A percentile compares a stretch with the other conserved stretches of the same genome.
These are phyloP conservation scores for Colletotrichum sp. DNA, from an alignment of 2,329 filamentous ascomycete species.

Conservation along the genomic window DNA sequence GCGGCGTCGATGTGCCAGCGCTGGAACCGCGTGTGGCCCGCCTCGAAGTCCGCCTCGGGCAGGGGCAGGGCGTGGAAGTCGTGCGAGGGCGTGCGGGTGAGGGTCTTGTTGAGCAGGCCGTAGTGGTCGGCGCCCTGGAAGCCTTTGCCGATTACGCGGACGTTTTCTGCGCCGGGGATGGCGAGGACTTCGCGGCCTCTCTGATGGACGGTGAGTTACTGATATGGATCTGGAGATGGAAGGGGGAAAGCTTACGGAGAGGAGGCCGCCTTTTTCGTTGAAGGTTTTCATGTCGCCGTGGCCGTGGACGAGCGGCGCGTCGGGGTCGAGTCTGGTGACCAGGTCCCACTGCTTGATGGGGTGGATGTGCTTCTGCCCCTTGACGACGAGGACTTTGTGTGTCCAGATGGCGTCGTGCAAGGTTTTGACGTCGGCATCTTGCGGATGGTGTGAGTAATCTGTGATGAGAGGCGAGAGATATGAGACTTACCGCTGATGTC, in stretches of 20 bases:
- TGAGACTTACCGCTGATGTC: background rate
- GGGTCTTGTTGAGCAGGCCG: slow-evolving; percentile 40
- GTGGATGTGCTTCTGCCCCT: slow-evolving; percentile 23
- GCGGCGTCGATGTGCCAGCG: slow-evolving; percentile 54
- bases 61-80: slow-evolving; percentile 40
- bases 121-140: slow-evolving; percentile 48
- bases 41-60: slow-evolving; percentile 35
- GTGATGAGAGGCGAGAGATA: accelerated
- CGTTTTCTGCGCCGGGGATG: slow-evolving; percentile 46
- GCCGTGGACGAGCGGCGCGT: slow-evolving; percentile 42
- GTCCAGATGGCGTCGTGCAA: background rate
- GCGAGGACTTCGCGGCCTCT: slow-evolving; percentile 32
- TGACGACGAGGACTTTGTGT: background rate
- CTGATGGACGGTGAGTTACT: background rate
- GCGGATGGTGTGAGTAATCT: accelerated
- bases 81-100: slow-evolving; percentile 33
- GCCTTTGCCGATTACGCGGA: slow-evolving; percentile 49
- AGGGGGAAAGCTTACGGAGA: slow-evolving; percentile 23
- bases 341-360: slow-evolving; percentile 50
- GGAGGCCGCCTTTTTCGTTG: slow-evolving; percentile 40
- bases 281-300: slow-evolving; percentile 46
- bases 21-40: slow-evolving; percentile 48
- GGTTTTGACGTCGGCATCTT: background rate
- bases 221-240: background rate
- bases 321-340: slow-evolving; percentile 45